phyloP scores from a whole-genome alignment of 1,139 yeast species.

The Geotrichum siamense region DNA sequence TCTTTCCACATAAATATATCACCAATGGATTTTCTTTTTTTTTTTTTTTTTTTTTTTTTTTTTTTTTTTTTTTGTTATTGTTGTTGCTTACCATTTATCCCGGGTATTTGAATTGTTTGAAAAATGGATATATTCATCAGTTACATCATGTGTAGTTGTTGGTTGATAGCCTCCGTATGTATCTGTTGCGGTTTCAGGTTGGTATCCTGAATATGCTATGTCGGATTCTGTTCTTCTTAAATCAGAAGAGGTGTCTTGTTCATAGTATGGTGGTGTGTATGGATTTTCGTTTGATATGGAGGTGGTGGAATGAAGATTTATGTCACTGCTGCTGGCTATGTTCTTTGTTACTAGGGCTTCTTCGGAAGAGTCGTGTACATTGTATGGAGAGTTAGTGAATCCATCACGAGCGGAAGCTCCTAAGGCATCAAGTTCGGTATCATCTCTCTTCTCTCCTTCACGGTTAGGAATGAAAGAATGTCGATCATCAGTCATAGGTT shows the following conservation, averaged over 20 bases:
- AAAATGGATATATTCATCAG: slow-evolving; percentile 6
- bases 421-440: slow-evolving; percentile 66
- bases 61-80: too few relatives aligned
- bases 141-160: slow-evolving; percentile 5
- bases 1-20: too few relatives aligned
- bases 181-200: neutral
- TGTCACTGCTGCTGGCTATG: neutral
- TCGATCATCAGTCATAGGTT: slow-evolving; percentile 93
- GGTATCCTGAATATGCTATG: neutral
- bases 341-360: neutral
- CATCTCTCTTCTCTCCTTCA: slow-evolving; percentile 42
- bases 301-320: neutral
- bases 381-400: slow-evolving; percentile 10
- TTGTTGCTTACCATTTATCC: too few relatives aligned
- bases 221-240: neutral
- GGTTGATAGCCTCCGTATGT: slow-evolving; percentile 7
- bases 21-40: too few relatives aligned
- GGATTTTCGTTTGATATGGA: neutral
- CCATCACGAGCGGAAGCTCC: slow-evolving; percentile 79
- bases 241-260: neutral
- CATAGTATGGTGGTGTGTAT: neutral
- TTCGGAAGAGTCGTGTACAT: neutral
- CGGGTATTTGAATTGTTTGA: neutral
- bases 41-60: too few relatives aligned
- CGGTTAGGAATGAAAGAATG: slow-evolving; percentile 67